Evolutionary conservation across 345 rosid species (phyloP).

Genomic region (Moringa oleifera): DNA sequence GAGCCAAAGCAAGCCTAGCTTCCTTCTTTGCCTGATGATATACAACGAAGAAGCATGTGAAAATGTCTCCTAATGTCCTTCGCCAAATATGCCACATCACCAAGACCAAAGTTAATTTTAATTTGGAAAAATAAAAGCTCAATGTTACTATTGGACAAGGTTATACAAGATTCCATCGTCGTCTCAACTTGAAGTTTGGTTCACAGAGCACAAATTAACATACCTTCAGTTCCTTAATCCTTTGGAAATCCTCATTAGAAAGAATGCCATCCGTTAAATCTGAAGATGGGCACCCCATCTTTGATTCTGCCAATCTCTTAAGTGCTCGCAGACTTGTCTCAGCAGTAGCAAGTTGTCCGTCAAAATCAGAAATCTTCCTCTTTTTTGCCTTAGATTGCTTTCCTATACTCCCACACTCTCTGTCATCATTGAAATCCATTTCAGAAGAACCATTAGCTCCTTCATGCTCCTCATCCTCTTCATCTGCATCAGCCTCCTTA

Average conservation of each 20-base stretch:
- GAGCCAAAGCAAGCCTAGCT: conserved; percentile 54
- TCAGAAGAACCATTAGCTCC: conserved; percentile 16
- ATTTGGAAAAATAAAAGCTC: no score
- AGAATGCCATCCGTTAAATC: conserved; percentile 67
- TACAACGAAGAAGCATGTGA: neutral
- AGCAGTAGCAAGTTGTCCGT: conserved; percentile 58
- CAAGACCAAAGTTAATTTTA: no score
- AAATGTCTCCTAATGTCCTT: neutral
- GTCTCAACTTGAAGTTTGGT: neutral
- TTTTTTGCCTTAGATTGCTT: conserved; percentile 39
- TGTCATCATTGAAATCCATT: conserved; percentile 9
- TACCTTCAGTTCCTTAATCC: conserved; percentile 83
- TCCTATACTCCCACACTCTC: conserved; percentile 20
- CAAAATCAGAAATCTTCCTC: conserved; percentile 69
- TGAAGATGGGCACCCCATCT: conserved; percentile 25
- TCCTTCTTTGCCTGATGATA: conserved; percentile 61
- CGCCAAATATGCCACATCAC: neutral
- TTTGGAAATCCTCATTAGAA: conserved; percentile 85
- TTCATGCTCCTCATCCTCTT: conserved; percentile 31
- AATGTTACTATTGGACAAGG: neutral
- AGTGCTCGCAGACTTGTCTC: conserved; percentile 87
- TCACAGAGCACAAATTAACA: conserved; percentile 1
- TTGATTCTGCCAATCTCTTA: conserved; percentile 69
- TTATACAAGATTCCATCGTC: neutral
- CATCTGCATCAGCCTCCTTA: conserved; percentile 19